Evolutionary conservation across 805 yeast genomes (phyloP), one percentile per base, ranked within the genome.

Genomic region (Babjeviella inositovora): DNA sequence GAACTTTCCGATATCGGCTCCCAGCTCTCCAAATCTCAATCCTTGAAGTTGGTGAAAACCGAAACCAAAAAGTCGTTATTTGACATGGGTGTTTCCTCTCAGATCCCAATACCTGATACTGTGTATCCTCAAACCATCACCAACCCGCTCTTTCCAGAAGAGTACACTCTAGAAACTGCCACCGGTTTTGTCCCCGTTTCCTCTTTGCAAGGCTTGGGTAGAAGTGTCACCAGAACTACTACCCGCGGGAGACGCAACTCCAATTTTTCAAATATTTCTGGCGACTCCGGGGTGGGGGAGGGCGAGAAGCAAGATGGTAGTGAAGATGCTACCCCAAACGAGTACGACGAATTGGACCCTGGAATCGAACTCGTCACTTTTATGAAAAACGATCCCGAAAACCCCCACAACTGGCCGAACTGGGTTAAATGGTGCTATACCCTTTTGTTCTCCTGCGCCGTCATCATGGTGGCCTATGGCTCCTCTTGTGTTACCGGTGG

Each of bases 401-500:
- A 85, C 47, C 96, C 96, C 14, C 74, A 72, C 39, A 84, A 84
- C 46, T 84, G 96, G 96, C 50, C 62, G 13, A 25, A 52, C 15
- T 33, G 35, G 32, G 25, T 44, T 12, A 66, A 69, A 41, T 71
- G 85, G 80, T 3, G 45, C 2, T 79, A 74, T 41, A 82, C 96
- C 1, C 41, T 75, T 15, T 32, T 71, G 7, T 53, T 80, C 13
- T 70, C 94, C 2, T 33, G 68, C 15, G 58, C 79, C 31, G 95
- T 85, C 23, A 72, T 85, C 27, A 66, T 82, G 38, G 94, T 87
- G 15, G 96, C 96, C 2, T 84, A 80, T 44, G 95, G 95, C 19
- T 80, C 94, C 4, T 76, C 95, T 2, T 76, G 87, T 42, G 75
- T 81, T 37, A 74, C 93, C 13, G 93, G 93, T 35, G 90, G 92